phyloP scores from a whole-genome alignment of 768 basidiomycete species.

The Asterophora parasitica region DNA sequence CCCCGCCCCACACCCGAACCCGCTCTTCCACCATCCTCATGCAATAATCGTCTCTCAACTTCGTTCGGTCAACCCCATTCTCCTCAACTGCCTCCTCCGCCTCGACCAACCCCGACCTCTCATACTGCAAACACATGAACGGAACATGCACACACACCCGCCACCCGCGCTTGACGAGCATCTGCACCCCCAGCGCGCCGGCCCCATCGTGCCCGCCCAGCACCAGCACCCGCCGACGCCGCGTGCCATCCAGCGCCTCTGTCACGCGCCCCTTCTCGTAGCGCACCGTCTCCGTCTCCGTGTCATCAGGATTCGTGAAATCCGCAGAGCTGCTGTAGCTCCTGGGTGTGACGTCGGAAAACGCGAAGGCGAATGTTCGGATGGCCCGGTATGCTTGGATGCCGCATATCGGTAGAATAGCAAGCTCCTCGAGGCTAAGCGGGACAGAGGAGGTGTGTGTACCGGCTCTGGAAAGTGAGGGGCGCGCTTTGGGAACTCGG shows the following conservation, averaged over 20 bases:
- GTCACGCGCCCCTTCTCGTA: slow-evolving; percentile 3
- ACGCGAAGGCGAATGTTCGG: slow-evolving; percentile 55
- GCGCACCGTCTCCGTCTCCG: not conserved
- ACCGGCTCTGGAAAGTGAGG: not conserved
- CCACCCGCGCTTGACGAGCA: slow-evolving; percentile 68
- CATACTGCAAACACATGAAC: slow-evolving; percentile 17
- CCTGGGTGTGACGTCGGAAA: slow-evolving; percentile 17
- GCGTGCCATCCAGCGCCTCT: slow-evolving; percentile 15
- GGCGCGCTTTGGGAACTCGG: not conserved
- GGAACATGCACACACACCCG: slow-evolving; percentile 68
- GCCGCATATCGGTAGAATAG: slow-evolving; percentile 74
- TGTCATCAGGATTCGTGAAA: not conserved
- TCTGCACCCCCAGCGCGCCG: slow-evolving; percentile 74
- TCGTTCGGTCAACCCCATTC: slow-evolving; percentile 17
- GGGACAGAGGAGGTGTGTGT: not conserved
- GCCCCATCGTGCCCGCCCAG: slow-evolving; percentile 70
- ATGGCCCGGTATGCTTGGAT: slow-evolving; percentile 81
- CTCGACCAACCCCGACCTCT: slow-evolving; percentile 1
- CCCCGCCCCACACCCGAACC: slow-evolving; percentile 65
- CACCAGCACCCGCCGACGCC: slow-evolving; percentile 45
- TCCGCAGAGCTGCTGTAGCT: slow-evolving; percentile 4
- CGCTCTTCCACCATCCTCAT: slow-evolving; percentile 47
- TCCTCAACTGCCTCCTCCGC: slow-evolving; percentile 2
- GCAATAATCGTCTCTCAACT: slow-evolving; percentile 35
- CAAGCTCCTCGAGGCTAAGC: slow-evolving; percentile 64